Evolutionary conservation across 208 protist species (phyloP).

Genomic region (Trichomonas tenax): DNA sequence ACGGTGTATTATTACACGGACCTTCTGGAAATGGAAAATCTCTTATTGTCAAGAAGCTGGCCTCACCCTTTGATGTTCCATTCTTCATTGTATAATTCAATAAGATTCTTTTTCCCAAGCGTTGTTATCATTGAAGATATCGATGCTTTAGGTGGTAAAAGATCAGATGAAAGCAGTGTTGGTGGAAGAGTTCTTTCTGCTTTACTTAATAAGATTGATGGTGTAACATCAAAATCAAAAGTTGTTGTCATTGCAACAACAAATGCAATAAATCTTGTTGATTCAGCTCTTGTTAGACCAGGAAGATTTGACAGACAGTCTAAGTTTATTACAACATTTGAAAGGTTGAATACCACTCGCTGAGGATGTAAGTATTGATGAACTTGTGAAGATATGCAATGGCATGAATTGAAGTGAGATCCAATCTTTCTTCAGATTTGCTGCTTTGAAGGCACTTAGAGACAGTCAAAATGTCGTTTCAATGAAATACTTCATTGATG

Average conservation of each 20-base stretch:
- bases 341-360: neutral
- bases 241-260: constrained; percentile 23
- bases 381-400: neutral
- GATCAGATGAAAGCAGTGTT: constrained; percentile 19
- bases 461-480: neutral
- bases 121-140: neutral
- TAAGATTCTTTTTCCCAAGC: neutral
- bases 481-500: neutral
- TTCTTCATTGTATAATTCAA: neutral
- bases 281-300: constrained; percentile 17
- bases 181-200: constrained; percentile 17
- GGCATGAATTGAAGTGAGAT: neutral
- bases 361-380: neutral
- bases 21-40: neutral
- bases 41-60: neutral
- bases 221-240: neutral
- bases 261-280: neutral
- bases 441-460: neutral
- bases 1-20: neutral
- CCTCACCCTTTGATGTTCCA: neutral
- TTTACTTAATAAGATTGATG: constrained; percentile 28
- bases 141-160: neutral
- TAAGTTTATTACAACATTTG: neutral
- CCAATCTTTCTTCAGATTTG: neutral
- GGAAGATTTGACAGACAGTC: neutral